These are phyloP conservation scores for Fusarium tuaranense DNA, from an alignment of 2,329 filamentous ascomycete genomes.

Conservation along the genomic window DNA sequence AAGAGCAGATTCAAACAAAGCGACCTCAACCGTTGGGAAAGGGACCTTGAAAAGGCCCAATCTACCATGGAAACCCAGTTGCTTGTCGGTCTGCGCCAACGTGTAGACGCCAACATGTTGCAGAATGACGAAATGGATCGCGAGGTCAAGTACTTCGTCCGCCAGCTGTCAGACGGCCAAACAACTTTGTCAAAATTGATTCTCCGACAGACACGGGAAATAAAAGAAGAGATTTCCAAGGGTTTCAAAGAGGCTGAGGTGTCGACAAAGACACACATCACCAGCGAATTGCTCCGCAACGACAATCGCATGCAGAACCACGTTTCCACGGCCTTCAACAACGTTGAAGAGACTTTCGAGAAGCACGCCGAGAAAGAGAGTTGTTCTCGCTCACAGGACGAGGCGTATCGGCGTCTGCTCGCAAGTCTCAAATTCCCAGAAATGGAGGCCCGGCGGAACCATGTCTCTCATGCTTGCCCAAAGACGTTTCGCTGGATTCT, in stretches of 20 bases:
- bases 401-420: neutral
- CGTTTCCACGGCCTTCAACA: neutral
- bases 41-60: neutral
- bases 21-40: neutral
- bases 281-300: neutral
- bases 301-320: neutral
- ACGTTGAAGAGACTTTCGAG: no score
- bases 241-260: neutral
- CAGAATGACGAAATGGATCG: neutral
- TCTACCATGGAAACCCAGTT: neutral
- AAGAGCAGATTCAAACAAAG: neutral
- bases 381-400: neutral
- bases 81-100: neutral
- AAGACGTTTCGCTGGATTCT: neutral
- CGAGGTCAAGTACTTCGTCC: neutral
- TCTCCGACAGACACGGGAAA: accelerated
- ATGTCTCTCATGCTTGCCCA: neutral
- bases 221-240: neutral
- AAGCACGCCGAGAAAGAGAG: no score
- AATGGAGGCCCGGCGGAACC: neutral
- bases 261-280: neutral
- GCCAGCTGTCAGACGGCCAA: neutral
- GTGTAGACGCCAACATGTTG: neutral
- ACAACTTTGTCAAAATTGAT: neutral
- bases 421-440: neutral